Percentiles rank a stretch among this genome's conserved stretches.
Evolutionary conservation across 352 stramenopile genomes (phyloP).

Genomic region (Phytophthora sp.): DNA sequence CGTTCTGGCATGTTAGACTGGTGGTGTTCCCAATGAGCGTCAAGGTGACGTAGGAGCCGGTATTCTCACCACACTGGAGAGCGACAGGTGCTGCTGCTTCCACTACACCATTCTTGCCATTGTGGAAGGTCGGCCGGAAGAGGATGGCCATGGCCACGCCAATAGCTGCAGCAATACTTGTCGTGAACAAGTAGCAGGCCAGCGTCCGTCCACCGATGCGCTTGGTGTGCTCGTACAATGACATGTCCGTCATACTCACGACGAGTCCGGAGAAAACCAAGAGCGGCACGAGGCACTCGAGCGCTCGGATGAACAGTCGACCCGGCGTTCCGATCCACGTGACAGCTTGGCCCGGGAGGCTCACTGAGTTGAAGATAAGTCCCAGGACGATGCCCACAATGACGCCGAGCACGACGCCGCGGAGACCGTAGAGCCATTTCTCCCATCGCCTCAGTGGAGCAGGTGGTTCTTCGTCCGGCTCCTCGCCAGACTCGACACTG

Average conservation of each 20-base stretch:
- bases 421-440: slow-evolving; percentile 37
- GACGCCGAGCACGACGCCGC: slow-evolving; percentile 38
- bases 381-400: slow-evolving; percentile 15
- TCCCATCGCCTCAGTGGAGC: slow-evolving; percentile 11
- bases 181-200: slow-evolving; percentile 44
- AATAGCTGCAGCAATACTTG: slow-evolving; percentile 32
- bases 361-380: slow-evolving; percentile 30
- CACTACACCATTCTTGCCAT: slow-evolving; percentile 2
- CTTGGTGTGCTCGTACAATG: slow-evolving; percentile 38
- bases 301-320: slow-evolving; percentile 53
- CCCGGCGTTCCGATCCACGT: slow-evolving; percentile 48
- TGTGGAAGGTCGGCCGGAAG: slow-evolving; percentile 41
- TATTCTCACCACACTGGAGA: slow-evolving; percentile 27
- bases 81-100: slow-evolving; percentile 15
- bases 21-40: slow-evolving; percentile 3
- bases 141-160: slow-evolving; percentile 40
- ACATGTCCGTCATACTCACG: slow-evolving; percentile 50
- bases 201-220: slow-evolving; percentile 36
- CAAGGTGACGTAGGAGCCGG: slow-evolving; percentile 29
- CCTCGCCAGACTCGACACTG: slow-evolving; percentile 15
- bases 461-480: slow-evolving; percentile 18
- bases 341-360: slow-evolving; percentile 19
- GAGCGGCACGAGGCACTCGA: slow-evolving; percentile 52
- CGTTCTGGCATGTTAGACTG: slow-evolving; percentile 18
- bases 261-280: slow-evolving; percentile 55